Evolutionary conservation across 2,329 filamentous ascomycete species (phyloP), one percentile per base, ranked within the genome.

Genomic region (Trichophyton equinum): DNA sequence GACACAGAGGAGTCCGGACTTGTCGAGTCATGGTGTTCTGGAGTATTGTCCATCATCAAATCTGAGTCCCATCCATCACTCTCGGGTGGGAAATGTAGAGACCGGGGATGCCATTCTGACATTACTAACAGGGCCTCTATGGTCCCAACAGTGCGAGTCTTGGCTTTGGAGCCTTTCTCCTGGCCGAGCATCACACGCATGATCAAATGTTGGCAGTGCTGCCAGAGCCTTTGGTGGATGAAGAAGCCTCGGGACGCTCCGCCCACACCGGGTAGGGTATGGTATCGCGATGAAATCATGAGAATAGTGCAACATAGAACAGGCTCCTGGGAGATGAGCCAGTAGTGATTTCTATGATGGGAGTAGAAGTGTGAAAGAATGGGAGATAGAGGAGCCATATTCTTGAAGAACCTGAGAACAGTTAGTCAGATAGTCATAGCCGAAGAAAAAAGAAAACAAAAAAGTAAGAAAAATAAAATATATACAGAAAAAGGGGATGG

Each of bases 1-100:
- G 60, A 62, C 1, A 61, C 64, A 25, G 68, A 67, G 11, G 62
- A 62, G 63, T 65, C 70, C n/a, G 66, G 64, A 4, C 69, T 65
- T 61, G 65, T 73, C 9, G 58, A 58, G 20, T 58, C 44, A 56
- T 62, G 62, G 20, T 60, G 60, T 55, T 53, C 49, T 30, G 46
- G 18, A 6, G n/a, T 59, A 58, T 61, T 68, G 47, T 62, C 71
- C 15, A 78, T 68, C 58, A 80, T 74, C 6, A 81, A 67, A 62
- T 80, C 78, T 13, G 77, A 78, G 63, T 82, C 79, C 79, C 79
- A 82, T 1, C 79, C 79, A 64, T 82, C 79, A 7, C 72, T 76
- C 46, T 77, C 77, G 0, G 79, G 80, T 0, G 79, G 79, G 33
- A 81, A 78, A 64, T 82, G 78, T 0, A 82, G 69, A 4, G 79